Evolutionary conservation across 1,284 basidiomycete species (phyloP), one percentile per base, ranked within the genome.

Genomic region (Pyrrhoderma noxium): DNA sequence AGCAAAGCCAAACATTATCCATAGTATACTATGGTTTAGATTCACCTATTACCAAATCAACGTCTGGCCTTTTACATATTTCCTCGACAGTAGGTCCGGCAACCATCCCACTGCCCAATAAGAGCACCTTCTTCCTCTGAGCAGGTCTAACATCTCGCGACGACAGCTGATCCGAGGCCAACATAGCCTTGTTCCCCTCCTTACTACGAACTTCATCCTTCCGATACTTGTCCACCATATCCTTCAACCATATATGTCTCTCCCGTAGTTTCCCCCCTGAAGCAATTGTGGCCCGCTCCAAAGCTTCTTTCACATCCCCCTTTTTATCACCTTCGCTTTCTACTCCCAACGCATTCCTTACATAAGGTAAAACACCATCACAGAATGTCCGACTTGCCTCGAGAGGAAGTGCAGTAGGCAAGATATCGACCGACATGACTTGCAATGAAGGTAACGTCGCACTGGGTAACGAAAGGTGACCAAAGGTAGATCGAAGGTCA

Each of bases 101-200:
- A 56, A 99, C 95, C 63, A 93, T 96, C 52, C 95, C 95, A 56
- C 89, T 92, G 47, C 95, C 96, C 49, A 99, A 83, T 23, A 99
- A 77, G 38, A 99, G 80, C 35, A 99, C 75, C 73, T 90, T 96
- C 65, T 77, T 77, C 54, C 11, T 31, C 11, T 11, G 27, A 31
- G 7, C 11, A 31, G 27, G 27, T 11, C 27, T 31, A 5, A 31
- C 5, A 11, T 11, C 27, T 31, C 11, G 27, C 5, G 5, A 11
- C 11, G 27, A 31, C 11, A 31, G 27, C 27, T 31, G 27, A 5
- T 5, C 27, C 5, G 27, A 5, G 11, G 27, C 11, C 11, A 11
- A 11, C 27, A 31, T 31, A 31, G 27, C 27, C 11, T 75, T 58
- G 73, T 80, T 68, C 85, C 87, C 70, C 82, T 67, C 52, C 11